Evolutionary conservation across 2,329 filamentous ascomycete species (phyloP).

Genomic region (Ustilaginoidea virens): DNA sequence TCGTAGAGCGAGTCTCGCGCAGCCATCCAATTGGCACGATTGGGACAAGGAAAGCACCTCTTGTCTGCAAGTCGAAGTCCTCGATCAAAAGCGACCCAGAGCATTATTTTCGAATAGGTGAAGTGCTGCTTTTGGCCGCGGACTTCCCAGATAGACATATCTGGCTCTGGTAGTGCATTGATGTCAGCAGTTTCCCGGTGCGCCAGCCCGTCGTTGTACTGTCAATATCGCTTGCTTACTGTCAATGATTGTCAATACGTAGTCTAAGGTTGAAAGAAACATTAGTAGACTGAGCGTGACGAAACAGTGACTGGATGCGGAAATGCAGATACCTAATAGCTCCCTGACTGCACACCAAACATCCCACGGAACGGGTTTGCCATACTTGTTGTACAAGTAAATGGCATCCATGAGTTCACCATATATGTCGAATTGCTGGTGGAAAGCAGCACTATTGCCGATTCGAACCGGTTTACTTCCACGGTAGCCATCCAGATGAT

Average conservation of each 20-base stretch:
- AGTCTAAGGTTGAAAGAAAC: too few species aligned
- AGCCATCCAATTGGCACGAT: slow-evolving; percentile 48
- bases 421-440: slow-evolving; percentile 67
- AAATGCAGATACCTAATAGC: slow-evolving; percentile 33
- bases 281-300: too few species aligned
- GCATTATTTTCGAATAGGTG: slow-evolving; percentile 68
- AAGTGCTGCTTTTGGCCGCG: slow-evolving; percentile 63
- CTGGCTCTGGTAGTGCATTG: slow-evolving; percentile 30
- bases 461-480: slow-evolving; percentile 59
- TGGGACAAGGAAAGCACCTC: slow-evolving; percentile 59
- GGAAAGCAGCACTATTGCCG: slow-evolving; percentile 62
- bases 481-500: slow-evolving; percentile 58
- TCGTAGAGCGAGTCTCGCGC: slow-evolving; percentile 56
- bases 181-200: too few species aligned
- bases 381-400: slow-evolving; percentile 67
- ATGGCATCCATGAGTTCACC: slow-evolving; percentile 65
- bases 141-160: slow-evolving; percentile 79
- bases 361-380: slow-evolving; percentile 62
- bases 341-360: slow-evolving; percentile 57
- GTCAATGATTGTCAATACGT: slow-evolving; percentile 51
- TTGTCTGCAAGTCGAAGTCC: slow-evolving; percentile 61
- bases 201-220: too few species aligned
- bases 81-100: slow-evolving; percentile 70
- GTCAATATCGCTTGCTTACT: too few species aligned
- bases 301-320: background rate